Base-by-base conservation (phyloP, 306 rosid species). In the Quercus agrifolia region DNA sequence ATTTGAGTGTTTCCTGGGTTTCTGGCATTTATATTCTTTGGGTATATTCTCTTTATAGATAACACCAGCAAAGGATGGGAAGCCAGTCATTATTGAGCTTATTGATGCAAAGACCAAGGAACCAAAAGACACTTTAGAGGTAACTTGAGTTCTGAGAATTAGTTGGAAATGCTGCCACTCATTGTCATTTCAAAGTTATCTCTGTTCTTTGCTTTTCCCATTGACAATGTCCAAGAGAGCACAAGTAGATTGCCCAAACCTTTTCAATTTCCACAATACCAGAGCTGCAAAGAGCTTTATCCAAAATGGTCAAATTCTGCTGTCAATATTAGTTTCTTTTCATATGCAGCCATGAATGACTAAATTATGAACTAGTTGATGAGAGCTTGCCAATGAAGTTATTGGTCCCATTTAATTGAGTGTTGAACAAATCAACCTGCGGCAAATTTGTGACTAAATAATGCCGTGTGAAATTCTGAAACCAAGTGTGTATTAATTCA, bases 21-120 rank as follows among this genome's bases (percentile, higher is more conserved):
- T 74, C 12, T 75, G 75, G 49, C 73, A 56, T 31, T 70, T 49
- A 28, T 7, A 51, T 66, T 25, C 76, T 56, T 56, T 82, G 23
- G 31, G n/a, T 61, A 44, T 56, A 72, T 41, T 30, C 82, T 77
- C 77, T 77, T 64, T 74, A 54, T 72, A 95, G 99, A 95, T 95
- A 63, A 95, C 96, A n/a, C 99, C 99, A 30, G 97, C 99, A 74
- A 91, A 89, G 93, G 96, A 95, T 83, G 98, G 98, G 81, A 95
- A 87, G 74, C 99, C 98, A 62, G 99, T 95, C 81, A 81, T 73
- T 64, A 95, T 95, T 74, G 99, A 95, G 81, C 97, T 95, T 68
- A 93, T 93, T 89, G 99, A 95, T 80, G 99, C 99, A 51, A 93
- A 91, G 87, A 93, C 99, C 4, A 91, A 93, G 85, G 92, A 91